Evolutionary conservation across 768 basidiomycete species (phyloP), one percentile per base, ranked within the genome.

Genomic region (Podaxis pistillaris): DNA sequence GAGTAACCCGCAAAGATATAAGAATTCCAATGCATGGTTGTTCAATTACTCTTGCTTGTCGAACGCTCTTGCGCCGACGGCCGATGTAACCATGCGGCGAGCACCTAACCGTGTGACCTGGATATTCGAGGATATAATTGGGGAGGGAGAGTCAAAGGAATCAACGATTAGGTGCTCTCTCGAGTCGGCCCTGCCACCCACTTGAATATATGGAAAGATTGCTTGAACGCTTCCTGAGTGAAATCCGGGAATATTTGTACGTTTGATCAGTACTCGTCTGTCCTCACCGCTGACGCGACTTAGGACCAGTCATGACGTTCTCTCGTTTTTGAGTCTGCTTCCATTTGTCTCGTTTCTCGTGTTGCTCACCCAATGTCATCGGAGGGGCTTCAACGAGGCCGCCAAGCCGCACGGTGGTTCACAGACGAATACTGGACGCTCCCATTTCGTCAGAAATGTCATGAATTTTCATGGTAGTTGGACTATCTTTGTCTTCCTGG

Each of bases 401-500:
- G 19, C 51, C 2, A 60, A 60, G 38, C 8, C 40, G 30, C 22
- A 9, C 8, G 17, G 17, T 53, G 30, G 52, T 36, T 24, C 11
- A 9, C 52, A 15, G 33, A 33, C 9, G 30, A 33, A 8, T 28
- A 13, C 17, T n/a, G 24, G n/a, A 19, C 12, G 28, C 26, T n/a
- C 13, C 6, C 5, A 15, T 13, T 17, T 17, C 3, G 15, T 30
- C 37, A 41, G 11, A 24, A 13, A 17, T 26, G 82, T 83, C 65
- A 69, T 85, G 30, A 58, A 68, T 15, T 66, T 71, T 15, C 78
- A 82, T 58, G 83, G 84, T 5, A 86, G 85, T 11, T 64, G 68
- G 3, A 70, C 71, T 13, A 80, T 85, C 26, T 86, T 83, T 69
- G 68, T 69, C 12, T 80, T 80, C 71, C 82, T 81, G 64, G 57